phyloP scores from a whole-genome alignment of 2,329 filamentous ascomycete species.

The Fusarium sambucinum region DNA sequence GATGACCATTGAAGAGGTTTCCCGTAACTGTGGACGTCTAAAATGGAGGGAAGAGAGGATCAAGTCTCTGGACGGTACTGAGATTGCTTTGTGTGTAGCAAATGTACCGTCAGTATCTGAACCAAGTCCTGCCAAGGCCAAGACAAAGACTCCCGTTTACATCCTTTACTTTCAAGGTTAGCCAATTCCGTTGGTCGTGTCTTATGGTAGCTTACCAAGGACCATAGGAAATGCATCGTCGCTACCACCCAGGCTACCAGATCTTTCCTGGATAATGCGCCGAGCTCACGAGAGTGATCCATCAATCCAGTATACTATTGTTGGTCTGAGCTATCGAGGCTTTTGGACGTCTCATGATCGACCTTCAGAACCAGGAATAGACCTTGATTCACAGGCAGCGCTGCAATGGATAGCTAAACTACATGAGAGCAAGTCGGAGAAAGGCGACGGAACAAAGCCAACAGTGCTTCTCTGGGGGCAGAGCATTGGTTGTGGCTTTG shows the following conservation, averaged over 20 bases:
- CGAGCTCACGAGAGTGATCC: constrained; percentile 57
- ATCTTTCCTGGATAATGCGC: constrained; percentile 65
- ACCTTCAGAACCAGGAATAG: constrained; percentile 77
- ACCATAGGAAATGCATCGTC: constrained; percentile 69
- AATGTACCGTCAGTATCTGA: constrained; percentile 49
- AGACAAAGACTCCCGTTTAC: constrained; percentile 59
- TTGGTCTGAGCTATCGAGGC: constrained; percentile 74
- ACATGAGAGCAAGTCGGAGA: constrained; percentile 48
- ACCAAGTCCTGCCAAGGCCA: constrained; percentile 1
- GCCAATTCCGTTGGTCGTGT: constrained; percentile 3
- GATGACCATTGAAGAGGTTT: constrained; percentile 75
- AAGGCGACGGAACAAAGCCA: constrained; percentile 44
- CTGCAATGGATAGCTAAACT: constrained; percentile 69
- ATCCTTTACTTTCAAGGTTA: constrained; percentile 52
- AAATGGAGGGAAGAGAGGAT: constrained; percentile 74
- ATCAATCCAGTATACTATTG: constrained; percentile 59
- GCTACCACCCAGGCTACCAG: constrained; percentile 67
- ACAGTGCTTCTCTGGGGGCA: constrained; percentile 79
- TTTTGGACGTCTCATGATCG: constrained; percentile 83
- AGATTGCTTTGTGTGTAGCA: constrained; percentile 70
- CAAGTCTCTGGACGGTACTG: constrained; percentile 72
- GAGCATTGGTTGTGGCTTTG: constrained; percentile 79
- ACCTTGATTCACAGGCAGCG: constrained; percentile 74
- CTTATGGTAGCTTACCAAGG: constrained; percentile 18
- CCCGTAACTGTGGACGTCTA: constrained; percentile 69